Percentiles rank a stretch among this genome's conserved stretches.
These are phyloP conservation scores for Rhynchospora tenuis DNA, from an alignment of 176 grass and related monocot species.

Conservation along the genomic window DNA sequence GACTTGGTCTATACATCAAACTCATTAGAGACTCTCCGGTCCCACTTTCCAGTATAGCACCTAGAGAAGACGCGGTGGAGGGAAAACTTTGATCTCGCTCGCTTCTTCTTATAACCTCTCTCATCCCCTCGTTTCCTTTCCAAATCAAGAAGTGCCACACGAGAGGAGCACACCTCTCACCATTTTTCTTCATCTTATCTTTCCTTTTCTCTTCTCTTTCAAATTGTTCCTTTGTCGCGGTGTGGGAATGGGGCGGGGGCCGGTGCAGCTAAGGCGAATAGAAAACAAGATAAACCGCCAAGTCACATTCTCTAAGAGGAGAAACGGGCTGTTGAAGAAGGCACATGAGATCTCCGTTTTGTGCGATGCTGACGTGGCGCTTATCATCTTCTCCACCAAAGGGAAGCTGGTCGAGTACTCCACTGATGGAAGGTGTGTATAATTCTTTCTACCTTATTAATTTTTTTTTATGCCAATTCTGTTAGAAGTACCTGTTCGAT, in stretches of 20 bases:
- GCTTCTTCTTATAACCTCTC: not conserved
- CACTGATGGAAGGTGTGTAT: slow-evolving; percentile 18
- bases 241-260: slow-evolving; percentile 26
- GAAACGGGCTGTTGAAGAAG: slow-evolving; percentile 40
- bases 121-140: slow-evolving; percentile 12
- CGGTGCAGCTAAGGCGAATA: slow-evolving; percentile 43
- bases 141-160: not conserved
- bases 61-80: not conserved
- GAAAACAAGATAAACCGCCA: slow-evolving; percentile 48
- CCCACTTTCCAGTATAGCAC: not conserved
- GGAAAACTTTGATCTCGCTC: not conserved
- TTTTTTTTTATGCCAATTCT: not conserved
- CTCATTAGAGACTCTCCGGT: not conserved
- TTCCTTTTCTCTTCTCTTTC: not conserved
- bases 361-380: slow-evolving; percentile 36
- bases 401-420: slow-evolving; percentile 41
- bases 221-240: not conserved
- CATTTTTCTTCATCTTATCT: not conserved
- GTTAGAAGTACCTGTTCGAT: not conserved
- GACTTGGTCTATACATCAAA: not conserved
- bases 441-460: not conserved
- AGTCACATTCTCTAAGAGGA: slow-evolving; percentile 41
- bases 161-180: not conserved
- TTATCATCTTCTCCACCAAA: slow-evolving; percentile 40
- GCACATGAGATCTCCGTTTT: slow-evolving; percentile 38